phyloP scores from a whole-genome alignment of 1,284 basidiomycete genomes.

The Ceratobasidium sp. region DNA sequence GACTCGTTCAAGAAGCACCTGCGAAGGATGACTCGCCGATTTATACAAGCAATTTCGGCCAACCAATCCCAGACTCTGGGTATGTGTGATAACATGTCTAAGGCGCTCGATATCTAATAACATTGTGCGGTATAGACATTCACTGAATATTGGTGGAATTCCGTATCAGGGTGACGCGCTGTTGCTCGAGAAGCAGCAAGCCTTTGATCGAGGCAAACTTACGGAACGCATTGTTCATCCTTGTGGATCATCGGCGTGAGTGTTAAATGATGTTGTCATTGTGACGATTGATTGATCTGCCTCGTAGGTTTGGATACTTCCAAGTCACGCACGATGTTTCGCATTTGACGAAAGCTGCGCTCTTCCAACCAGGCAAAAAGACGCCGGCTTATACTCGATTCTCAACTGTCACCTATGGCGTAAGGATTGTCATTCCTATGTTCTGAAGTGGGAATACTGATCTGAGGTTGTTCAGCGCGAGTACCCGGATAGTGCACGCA shows the following conservation, averaged over 20 bases:
- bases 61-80: slow-evolving; percentile 50
- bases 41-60: slow-evolving; percentile 54
- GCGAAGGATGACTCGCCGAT: slow-evolving; percentile 51
- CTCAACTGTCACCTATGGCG: slow-evolving; percentile 71
- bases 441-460: neutral
- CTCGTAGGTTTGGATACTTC: slow-evolving; percentile 46
- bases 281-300: neutral
- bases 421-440: slow-evolving; percentile 40
- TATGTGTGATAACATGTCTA: neutral
- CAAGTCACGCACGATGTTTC: slow-evolving; percentile 79
- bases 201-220: slow-evolving; percentile 52
- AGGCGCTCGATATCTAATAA: neutral
- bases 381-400: slow-evolving; percentile 81
- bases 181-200: slow-evolving; percentile 54
- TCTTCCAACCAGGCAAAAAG: slow-evolving; percentile 70
- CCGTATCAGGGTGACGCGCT: slow-evolving; percentile 51
- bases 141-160: slow-evolving; percentile 53
- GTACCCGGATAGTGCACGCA: slow-evolving; percentile 89
- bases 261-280: neutral
- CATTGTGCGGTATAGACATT: slow-evolving; percentile 43
- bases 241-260: slow-evolving; percentile 52
- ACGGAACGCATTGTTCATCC: slow-evolving; percentile 53
- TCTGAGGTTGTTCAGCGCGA: slow-evolving; percentile 73
- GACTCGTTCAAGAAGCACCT: slow-evolving; percentile 48
- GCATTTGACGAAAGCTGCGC: slow-evolving; percentile 78